Base-by-base conservation (phyloP, 345 rosid species). In the Eutrema heterophyllum region DNA sequence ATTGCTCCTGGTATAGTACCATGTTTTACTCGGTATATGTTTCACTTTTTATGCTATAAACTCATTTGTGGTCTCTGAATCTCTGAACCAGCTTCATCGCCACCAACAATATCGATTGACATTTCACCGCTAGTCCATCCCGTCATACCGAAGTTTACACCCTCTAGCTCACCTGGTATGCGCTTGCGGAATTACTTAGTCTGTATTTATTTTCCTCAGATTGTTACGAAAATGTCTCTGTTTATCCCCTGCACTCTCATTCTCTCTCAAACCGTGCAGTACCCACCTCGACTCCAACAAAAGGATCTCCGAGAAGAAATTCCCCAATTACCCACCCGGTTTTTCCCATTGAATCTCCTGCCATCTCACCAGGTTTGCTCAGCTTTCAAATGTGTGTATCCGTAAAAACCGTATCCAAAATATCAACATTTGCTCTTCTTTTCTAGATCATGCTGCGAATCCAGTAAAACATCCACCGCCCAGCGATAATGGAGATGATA, bases 141-240 rank as follows among this genome's bases (percentile, higher is more conserved):
- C 5, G 50, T 67, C 27, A 14, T 74, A 63, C 88, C 86, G 11
- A 79, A 74, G 68, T 64, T 68, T 57, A 32, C 91, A 33, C 89
- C 88, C 16, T 46, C 89, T 70, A 67, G 32, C 18, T 70, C 83
- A 53, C 81, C 84, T 81, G 89, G 94, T 88, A 78, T 70, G 55
- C 5, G 0, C 30, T 51, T 59, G 9, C 7, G 0, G 16, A 67
- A 36, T 4, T 18, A 44, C 18, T 46, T 26, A 24, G 2, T 39
- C 5, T 36, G 26, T 38, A 12, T 54, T 7, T 48, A 13, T 18
- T 52, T 9, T 40, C n/a, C 35, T 30, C 45, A 16, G 44, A 44
- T n/a, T 44, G 66, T 72, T 18, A 43, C 14, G 36, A 13, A 61
- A 68, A 38, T 24, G 54, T 55, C 64, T 71, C 2, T 35, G 43